A percentile compares a stretch with the other conserved stretches of the same genome.
Conservation (phyloP, 306 rosid species). For the Lathyrus sativus region DNA sequence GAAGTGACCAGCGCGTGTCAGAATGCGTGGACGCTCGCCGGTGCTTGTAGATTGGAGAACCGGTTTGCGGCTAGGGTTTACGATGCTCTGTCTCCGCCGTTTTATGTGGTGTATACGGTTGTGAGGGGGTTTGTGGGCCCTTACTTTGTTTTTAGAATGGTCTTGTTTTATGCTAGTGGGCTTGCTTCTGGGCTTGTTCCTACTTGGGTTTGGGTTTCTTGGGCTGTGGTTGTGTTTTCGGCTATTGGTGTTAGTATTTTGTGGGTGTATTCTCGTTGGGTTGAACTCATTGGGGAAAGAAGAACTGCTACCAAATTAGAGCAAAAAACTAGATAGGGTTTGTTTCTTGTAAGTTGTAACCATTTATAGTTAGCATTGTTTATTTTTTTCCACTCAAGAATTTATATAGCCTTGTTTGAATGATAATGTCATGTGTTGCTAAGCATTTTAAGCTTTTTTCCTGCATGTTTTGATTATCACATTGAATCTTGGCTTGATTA, state of each 20-base stretch:
- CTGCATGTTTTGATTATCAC: conserved; percentile 13
- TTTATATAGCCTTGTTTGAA: conserved; percentile 6
- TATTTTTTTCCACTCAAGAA: neutral
- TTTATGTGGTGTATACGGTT: conserved; percentile 56
- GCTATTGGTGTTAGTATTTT: conserved; percentile 81
- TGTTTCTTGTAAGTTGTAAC: neutral
- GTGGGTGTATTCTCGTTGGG: conserved; percentile 88
- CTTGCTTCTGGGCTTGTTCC: conserved; percentile 64
- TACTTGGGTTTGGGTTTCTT: conserved; percentile 80
- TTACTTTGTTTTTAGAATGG: conserved; percentile 65
- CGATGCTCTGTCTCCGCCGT: conserved; percentile 64
- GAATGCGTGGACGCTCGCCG: conserved; percentile 84
- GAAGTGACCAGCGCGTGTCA: conserved; percentile 83
- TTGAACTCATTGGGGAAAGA: conserved; percentile 56
- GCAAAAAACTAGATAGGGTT: conserved; percentile 54
- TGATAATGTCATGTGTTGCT: conserved; percentile 26
- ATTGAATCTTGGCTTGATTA: neutral
- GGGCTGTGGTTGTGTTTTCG: conserved; percentile 63
- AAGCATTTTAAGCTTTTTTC: conserved; percentile 15
- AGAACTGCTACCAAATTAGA: conserved; percentile 47
- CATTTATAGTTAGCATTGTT: conserved; percentile 5
- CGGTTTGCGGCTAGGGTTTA: conserved; percentile 55
- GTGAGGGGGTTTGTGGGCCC: conserved; percentile 75
- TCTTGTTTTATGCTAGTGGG: conserved; percentile 52
- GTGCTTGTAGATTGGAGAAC: conserved; percentile 48